Percentiles rank a stretch among this genome's conserved stretches.
Conservation (phyloP, 2,329 filamentous ascomycete genomes). For the Ascochyta fabae region DNA sequence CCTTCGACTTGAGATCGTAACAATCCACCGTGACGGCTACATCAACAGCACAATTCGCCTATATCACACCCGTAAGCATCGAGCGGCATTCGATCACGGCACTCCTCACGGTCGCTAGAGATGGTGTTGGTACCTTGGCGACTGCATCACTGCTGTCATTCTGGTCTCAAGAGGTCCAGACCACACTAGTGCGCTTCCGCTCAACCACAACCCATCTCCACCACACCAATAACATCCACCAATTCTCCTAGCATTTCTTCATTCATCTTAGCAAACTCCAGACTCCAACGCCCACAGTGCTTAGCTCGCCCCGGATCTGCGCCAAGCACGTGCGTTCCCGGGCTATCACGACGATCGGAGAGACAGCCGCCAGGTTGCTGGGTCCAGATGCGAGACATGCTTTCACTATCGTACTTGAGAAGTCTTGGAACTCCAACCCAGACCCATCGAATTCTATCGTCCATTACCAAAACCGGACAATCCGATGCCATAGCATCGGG, state of each 20-base stretch:
- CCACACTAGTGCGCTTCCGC: slow-evolving; percentile 7
- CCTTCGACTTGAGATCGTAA: not conserved
- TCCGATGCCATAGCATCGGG: slow-evolving; percentile 18
- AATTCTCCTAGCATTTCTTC: not conserved
- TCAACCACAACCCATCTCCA: slow-evolving; percentile 1
- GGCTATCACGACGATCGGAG: slow-evolving; percentile 15
- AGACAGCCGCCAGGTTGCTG: slow-evolving; percentile 9
- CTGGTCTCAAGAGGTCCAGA: slow-evolving; percentile 11
- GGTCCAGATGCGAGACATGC: slow-evolving; percentile 7
- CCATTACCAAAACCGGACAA: slow-evolving; percentile 4
- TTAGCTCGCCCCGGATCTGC: slow-evolving; percentile 8
- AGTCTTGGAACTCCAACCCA: slow-evolving; percentile 10
- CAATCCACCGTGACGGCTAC: slow-evolving; percentile 7
- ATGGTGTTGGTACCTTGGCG: slow-evolving; percentile 8
- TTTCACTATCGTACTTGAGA: slow-evolving; percentile 3
- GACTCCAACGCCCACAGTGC: not conserved
- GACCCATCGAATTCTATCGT: slow-evolving; percentile 7
- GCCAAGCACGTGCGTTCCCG: slow-evolving; percentile 13
- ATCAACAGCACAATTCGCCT: not conserved
- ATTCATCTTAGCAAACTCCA: slow-evolving; percentile 1
- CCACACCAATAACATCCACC: not conserved
- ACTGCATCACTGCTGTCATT: not conserved
- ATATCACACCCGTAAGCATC: slow-evolving; percentile 10
- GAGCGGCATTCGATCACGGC: slow-evolving; percentile 8
- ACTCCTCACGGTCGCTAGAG: not conserved